Evolutionary conservation across 495 filamentous ascomycete genomes (phyloP).

Genomic region (Talaromyces nanjingensis): DNA sequence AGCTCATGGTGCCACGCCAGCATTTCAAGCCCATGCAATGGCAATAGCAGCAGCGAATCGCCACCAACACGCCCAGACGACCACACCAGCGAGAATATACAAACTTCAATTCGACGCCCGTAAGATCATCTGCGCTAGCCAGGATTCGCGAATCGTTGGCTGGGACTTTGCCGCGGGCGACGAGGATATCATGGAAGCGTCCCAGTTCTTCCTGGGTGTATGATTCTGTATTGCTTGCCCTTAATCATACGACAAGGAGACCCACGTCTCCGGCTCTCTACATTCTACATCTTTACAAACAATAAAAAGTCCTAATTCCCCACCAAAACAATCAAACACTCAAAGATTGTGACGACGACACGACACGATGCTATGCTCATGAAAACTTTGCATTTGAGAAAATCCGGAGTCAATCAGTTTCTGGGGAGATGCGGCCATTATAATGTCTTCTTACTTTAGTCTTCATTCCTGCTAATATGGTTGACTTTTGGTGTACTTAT

Average conservation of each 20-base stretch:
- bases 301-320: not conserved
- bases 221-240: conserved; percentile 12
- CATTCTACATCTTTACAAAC: not conserved
- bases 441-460: not conserved
- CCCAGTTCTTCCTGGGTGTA: conserved; percentile 59
- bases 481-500: not conserved
- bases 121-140: conserved; percentile 88
- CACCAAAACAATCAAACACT: not conserved
- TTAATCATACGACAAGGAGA: conserved; percentile 4
- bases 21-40: not conserved
- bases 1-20: not conserved
- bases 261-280: not conserved
- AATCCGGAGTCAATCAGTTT: not conserved
- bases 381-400: not conserved
- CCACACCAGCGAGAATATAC: conserved; percentile 62
- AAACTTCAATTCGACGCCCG: conserved; percentile 95
- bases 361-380: not conserved
- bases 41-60: conserved; percentile 9
- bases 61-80: not conserved
- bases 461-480: not conserved
- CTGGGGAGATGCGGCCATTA: not conserved
- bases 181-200: conserved; percentile 69
- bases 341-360: not conserved
- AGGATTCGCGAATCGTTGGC: conserved; percentile 84
- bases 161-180: conserved; percentile 98